Percentiles rank a stretch among this genome's conserved stretches.
Evolutionary conservation across 1,284 basidiomycete genomes (phyloP).

Genomic region (Malassezia vespertilionis): DNA sequence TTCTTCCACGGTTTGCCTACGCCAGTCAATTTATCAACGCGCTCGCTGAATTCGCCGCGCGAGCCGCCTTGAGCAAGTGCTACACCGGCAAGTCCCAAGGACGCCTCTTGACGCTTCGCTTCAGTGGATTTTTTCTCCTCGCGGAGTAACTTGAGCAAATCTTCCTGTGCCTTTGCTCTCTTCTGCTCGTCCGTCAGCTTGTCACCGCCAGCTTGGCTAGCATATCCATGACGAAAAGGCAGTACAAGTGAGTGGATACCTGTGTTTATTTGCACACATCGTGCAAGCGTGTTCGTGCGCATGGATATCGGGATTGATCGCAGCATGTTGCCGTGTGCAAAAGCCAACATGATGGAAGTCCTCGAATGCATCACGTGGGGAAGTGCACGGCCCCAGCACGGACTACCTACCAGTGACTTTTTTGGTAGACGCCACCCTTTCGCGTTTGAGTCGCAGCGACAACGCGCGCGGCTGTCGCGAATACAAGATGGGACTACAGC

Average conservation of each 20-base stretch:
- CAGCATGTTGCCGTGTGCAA: too few relatives aligned
- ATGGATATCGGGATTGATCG: too few relatives aligned
- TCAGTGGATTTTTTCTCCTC: not conserved
- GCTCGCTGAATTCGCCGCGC: not conserved
- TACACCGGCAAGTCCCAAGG: slow-evolving; percentile 11
- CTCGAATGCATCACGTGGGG: not conserved
- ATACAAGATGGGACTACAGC: slow-evolving; percentile 67
- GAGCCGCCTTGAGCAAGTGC: slow-evolving; percentile 2
- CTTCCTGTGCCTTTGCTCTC: slow-evolving; percentile 6
- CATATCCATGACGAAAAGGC: too few relatives aligned
- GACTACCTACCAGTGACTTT: not conserved
- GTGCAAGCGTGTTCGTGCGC: too few relatives aligned
- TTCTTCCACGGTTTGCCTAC: slow-evolving; percentile 60
- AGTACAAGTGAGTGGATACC: too few relatives aligned
- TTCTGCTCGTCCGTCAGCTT: too few relatives aligned
- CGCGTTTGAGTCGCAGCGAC: too few relatives aligned
- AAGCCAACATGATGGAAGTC: too few relatives aligned
- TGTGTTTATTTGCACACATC: too few relatives aligned
- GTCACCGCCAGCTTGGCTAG: too few relatives aligned
- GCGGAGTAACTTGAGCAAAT: slow-evolving; percentile 9
- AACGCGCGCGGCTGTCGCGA: too few relatives aligned
- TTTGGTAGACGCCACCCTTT: not conserved
- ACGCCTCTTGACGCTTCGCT: not conserved
- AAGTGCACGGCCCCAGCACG: not conserved
- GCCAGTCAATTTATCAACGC: slow-evolving; percentile 24